A percentile compares a stretch with the other conserved stretches of the same genome.
These are phyloP conservation scores for Fusarium circinatum DNA, from an alignment of 2,329 filamentous ascomycete species.

Conservation along the genomic window DNA sequence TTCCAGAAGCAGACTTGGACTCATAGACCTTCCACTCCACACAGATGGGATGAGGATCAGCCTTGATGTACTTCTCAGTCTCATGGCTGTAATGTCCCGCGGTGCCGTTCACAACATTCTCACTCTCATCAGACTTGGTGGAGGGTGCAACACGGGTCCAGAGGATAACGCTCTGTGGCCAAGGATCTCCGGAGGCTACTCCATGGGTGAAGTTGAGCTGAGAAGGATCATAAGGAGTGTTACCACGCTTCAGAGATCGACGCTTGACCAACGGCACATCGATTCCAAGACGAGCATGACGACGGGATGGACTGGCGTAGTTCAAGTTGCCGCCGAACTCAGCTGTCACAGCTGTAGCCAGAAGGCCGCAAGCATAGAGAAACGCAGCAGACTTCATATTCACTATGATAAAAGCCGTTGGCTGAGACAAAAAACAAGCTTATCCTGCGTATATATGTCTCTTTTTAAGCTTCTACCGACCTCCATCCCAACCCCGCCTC, in stretches of 20 bases:
- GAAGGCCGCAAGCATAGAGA: constrained; percentile 7
- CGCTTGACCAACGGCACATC: constrained; percentile 59
- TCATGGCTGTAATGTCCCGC: constrained; percentile 59
- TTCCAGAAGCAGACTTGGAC: constrained; percentile 52
- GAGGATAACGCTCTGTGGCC: constrained; percentile 67
- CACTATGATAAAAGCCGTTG: background rate
- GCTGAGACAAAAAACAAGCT: background rate
- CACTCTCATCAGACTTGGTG: constrained; percentile 56
- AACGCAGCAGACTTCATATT: constrained; percentile 8
- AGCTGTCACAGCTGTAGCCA: constrained; percentile 9
- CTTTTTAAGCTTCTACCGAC: constrained; percentile 8
- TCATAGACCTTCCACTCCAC: constrained; percentile 69
- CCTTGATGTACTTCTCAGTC: constrained; percentile 54
- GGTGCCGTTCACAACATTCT: constrained; percentile 49
- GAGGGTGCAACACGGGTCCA: constrained; percentile 61
- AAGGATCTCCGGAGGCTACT: constrained; percentile 61
- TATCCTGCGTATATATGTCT: background rate
- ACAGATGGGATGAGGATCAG: constrained; percentile 66
- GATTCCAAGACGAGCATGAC: constrained; percentile 71
- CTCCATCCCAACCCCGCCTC: background rate
- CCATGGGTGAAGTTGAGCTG: constrained; percentile 73
- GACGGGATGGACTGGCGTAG: constrained; percentile 73
- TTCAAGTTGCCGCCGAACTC: constrained; percentile 65
- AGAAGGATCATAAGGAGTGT: constrained; percentile 1
- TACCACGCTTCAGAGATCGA: constrained; percentile 24